Percentiles rank a stretch among this genome's conserved stretches.
These are phyloP conservation scores for Trichomonascus vanleenenianus DNA, from an alignment of 805 yeast genomes.

Conservation along the genomic window DNA sequence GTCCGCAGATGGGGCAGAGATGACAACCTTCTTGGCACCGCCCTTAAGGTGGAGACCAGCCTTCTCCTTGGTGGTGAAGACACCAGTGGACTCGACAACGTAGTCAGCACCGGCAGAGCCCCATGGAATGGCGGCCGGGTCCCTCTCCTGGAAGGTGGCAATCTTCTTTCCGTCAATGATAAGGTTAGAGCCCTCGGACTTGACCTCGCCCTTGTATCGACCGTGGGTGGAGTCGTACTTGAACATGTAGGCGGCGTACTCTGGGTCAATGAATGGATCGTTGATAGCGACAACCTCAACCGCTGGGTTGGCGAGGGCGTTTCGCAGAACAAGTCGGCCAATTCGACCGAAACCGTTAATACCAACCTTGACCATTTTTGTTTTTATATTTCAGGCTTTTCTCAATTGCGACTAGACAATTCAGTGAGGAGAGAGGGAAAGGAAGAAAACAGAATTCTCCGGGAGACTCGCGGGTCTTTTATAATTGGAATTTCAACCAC, in stretches of 20 bases:
- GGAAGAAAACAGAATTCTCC: not conserved
- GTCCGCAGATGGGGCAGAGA: conserved; percentile 89
- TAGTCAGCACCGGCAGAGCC: conserved; percentile 71
- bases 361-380: conserved; percentile 53
- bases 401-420: not conserved
- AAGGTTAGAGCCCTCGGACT: conserved; percentile 46
- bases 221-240: conserved; percentile 95
- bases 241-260: conserved; percentile 92
- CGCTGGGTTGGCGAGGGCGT: conserved; percentile 66
- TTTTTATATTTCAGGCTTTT: not conserved
- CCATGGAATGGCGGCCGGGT: conserved; percentile 87
- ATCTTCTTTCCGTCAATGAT: conserved; percentile 64
- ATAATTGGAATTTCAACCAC: not conserved
- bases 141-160: conserved; percentile 68
- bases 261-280: conserved; percentile 85
- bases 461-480: conserved; percentile 2
- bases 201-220: conserved; percentile 67
- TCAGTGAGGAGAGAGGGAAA: not conserved
- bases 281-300: conserved; percentile 81
- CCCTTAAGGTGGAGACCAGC: conserved; percentile 79
- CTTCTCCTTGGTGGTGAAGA: conserved; percentile 75
- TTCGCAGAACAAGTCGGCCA: conserved; percentile 81
- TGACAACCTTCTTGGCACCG: conserved; percentile 92
- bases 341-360: conserved; percentile 94
- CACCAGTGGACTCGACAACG: conserved; percentile 93